Conservation (phyloP, 257 asterid genomes). For the Parsonsia alboflavescens region DNA sequence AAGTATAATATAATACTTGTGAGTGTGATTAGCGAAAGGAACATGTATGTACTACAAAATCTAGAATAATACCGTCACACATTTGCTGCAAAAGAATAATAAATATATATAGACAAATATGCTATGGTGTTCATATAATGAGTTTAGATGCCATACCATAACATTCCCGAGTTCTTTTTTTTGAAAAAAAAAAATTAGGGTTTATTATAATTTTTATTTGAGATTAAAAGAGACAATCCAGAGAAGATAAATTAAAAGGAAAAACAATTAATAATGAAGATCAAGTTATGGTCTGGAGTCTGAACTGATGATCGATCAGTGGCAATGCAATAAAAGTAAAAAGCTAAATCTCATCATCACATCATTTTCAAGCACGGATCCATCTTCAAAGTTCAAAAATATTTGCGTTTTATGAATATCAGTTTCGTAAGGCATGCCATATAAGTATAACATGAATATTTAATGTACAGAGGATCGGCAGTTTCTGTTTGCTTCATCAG, state of each 20-base stretch:
- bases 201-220: too few species aligned
- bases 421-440: constrained; percentile 14
- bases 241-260: constrained; percentile 7
- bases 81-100: too few species aligned
- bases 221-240: not conserved
- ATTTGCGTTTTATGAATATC: constrained; percentile 21
- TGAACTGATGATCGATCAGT: constrained; percentile 16
- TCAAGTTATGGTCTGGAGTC: constrained; percentile 10
- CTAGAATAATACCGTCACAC: not conserved
- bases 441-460: too few species aligned
- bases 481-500: too few species aligned
- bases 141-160: too few species aligned
- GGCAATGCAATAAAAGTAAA: constrained; percentile 22
- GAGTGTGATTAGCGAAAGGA: too few species aligned
- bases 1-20: too few species aligned
- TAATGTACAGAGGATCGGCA: too few species aligned
- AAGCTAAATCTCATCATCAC: constrained; percentile 18
- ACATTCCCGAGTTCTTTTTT: too few species aligned
- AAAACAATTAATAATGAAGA: not conserved
- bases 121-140: too few species aligned
- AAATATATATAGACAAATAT: not conserved
- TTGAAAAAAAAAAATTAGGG: too few species aligned
- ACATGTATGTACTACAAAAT: too few species aligned
- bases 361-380: constrained; percentile 30
- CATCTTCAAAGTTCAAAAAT: constrained; percentile 31